These are phyloP conservation scores for Rhododendron griersonianum DNA, from an alignment of 148 eudicot species.

Conservation along the genomic window DNA sequence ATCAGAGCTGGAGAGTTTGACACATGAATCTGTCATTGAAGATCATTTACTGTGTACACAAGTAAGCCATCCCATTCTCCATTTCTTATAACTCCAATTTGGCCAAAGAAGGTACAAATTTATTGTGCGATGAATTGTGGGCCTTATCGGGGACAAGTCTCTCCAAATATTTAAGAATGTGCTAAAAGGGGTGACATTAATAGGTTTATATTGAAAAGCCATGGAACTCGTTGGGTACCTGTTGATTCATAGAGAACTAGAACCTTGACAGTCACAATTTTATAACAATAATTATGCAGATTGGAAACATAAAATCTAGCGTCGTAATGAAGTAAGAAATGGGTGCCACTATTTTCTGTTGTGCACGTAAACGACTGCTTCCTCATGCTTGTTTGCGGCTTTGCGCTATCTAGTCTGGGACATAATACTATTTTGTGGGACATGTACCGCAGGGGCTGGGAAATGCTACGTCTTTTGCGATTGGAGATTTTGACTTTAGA, in stretches of 20 bases:
- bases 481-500: not conserved
- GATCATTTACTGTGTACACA: slow-evolving; percentile 35
- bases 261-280: not conserved
- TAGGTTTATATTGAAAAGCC: not conserved
- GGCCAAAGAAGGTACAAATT: not conserved
- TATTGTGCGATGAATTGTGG: not conserved
- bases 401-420: not conserved
- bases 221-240: not conserved
- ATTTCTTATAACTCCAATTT: not conserved
- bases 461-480: not conserved
- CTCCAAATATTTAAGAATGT: not conserved
- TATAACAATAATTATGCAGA: not conserved
- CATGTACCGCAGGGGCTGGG: not conserved
- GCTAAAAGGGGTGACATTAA: not conserved
- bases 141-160: not conserved
- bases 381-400: not conserved
- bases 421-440: not conserved
- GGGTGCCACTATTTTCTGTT: not conserved
- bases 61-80: slow-evolving; percentile 22
- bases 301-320: not conserved
- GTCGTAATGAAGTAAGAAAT: not conserved
- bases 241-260: not conserved
- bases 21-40: slow-evolving; percentile 19
- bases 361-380: not conserved
- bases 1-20: slow-evolving; percentile 15